Evolutionary conservation across 805 yeast genomes (phyloP), one percentile per base, ranked within the genome.

Genomic region (Maudiozyma barnettii): DNA sequence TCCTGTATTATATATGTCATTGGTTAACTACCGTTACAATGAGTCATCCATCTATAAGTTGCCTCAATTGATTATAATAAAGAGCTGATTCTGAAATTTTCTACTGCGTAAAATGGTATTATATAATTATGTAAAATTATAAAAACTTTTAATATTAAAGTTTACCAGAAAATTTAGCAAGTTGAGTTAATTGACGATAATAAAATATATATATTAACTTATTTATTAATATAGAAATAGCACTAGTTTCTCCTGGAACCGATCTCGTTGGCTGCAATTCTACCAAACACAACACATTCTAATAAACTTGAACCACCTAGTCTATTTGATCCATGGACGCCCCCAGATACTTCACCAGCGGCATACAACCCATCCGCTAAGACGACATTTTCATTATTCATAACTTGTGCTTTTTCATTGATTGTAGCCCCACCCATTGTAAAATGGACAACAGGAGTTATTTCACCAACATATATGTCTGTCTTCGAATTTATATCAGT

Each of bases 371-470:
- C 79, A 1, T 63, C 54, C 2, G 74, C 63, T 9, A 69, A 53
- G 1, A 61, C 47, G 20, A 61, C 57, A 33, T 59, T 61, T 40
- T 66, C 53, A 33, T 63, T 55, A 16, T 53, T 57, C 10, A 73
- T 44, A 2, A 77, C 77, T 46, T 70, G 72, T 0, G 76, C 65
- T 45, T 69, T 57, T 35, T 69, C 74, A 57, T 78, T 71, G 47
- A 79, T 77, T 58, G 73, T 72, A 2, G 78, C 77, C 40, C 88
- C 87, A 20, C 88, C 87, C 71, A 75, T 80, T 5, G 85, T 77
- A 59, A 79, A 80, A 60, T 80, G 86, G 29, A 80, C 72, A 5
- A 78, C 82, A 5, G 83, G 83, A 0, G 84, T 79, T 4, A 77
- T 67, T 43, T 75, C 68, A 2, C 81, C 82, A 41, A 70, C 73